phyloP scores from a whole-genome alignment of 441 rosid species.

The Theobroma grandiflorum region DNA sequence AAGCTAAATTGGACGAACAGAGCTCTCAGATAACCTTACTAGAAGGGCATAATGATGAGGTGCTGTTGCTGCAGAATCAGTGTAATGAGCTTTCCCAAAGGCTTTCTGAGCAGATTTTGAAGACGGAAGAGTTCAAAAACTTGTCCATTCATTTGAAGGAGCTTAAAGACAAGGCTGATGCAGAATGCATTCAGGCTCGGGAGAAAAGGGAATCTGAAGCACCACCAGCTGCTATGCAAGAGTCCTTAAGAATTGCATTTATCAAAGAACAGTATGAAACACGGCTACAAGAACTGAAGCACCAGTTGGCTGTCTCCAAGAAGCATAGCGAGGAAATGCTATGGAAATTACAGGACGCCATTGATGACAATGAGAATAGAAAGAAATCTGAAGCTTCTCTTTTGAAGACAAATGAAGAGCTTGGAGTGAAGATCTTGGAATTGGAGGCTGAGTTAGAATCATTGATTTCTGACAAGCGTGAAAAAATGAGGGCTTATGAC shows the following conservation, averaged over 20 bases:
- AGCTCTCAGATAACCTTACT: conserved; percentile 43
- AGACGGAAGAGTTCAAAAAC: conserved; percentile 90
- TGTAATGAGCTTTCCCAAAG: conserved; percentile 67
- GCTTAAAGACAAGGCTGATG: conserved; percentile 91
- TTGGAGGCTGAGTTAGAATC: conserved; percentile 80
- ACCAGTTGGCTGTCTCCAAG: conserved; percentile 84
- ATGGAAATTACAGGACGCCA: conserved; percentile 90
- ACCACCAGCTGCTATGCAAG: conserved; percentile 74
- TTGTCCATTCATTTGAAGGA: conserved; percentile 86
- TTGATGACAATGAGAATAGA: conserved; percentile 83
- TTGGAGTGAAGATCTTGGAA: conserved; percentile 72
- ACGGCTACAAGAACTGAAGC: conserved; percentile 83
- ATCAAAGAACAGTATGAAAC: conserved; percentile 96
- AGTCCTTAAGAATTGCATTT: conserved; percentile 94
- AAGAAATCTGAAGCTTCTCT: conserved; percentile 83
- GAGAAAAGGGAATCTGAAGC: conserved; percentile 67
- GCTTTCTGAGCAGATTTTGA: conserved; percentile 83
- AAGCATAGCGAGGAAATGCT: conserved; percentile 93
- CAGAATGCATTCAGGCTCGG: conserved; percentile 61
- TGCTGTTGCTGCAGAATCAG: conserved; percentile 52
- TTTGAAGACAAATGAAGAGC: conserved; percentile 83
- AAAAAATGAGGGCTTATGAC: conserved; percentile 75
- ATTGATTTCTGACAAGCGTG: conserved; percentile 72
- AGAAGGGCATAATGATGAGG: conserved; percentile 50
- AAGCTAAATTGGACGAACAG: conserved; percentile 67